These are phyloP conservation scores for Pseudogymnoascus pannorum DNA, from an alignment of 2,329 filamentous ascomycete genomes.

Conservation along the genomic window DNA sequence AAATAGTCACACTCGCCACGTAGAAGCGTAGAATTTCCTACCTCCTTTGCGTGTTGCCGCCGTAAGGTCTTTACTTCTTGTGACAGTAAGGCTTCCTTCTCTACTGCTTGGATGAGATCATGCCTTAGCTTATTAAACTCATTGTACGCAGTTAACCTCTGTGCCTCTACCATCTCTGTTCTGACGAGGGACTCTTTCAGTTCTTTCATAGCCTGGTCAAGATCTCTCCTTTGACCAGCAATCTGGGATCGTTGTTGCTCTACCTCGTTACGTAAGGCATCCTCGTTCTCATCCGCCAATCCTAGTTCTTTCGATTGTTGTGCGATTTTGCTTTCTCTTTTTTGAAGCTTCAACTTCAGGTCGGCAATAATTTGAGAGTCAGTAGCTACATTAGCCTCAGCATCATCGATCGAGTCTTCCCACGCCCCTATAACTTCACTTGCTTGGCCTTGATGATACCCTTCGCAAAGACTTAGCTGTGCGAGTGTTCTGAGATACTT, in stretches of 20 bases:
- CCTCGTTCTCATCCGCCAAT: not conserved
- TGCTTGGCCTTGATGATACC: slow-evolving; percentile 9
- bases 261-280: not conserved
- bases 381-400: not conserved
- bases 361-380: not conserved
- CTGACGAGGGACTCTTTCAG: not conserved
- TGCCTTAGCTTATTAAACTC: not conserved
- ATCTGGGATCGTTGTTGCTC: not conserved
- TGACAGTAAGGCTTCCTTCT: not conserved
- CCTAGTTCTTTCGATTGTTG: not conserved
- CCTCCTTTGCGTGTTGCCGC: not conserved
- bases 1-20: not conserved
- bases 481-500: not conserved
- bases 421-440: not conserved
- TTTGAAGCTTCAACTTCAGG: not conserved
- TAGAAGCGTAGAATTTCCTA: not conserved
- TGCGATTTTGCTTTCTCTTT: not conserved
- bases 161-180: not conserved
- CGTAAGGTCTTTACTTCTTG: not conserved
- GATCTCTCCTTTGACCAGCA: not conserved
- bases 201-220: not conserved
- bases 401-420: slow-evolving; percentile 7
- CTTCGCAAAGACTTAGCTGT: slow-evolving; percentile 10
- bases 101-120: not conserved
- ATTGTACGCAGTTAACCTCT: not conserved